Evolutionary conservation across 306 rosid genomes (phyloP), one percentile per base, ranked within the genome.

Genomic region (Cyamopsis tetragonoloba): DNA sequence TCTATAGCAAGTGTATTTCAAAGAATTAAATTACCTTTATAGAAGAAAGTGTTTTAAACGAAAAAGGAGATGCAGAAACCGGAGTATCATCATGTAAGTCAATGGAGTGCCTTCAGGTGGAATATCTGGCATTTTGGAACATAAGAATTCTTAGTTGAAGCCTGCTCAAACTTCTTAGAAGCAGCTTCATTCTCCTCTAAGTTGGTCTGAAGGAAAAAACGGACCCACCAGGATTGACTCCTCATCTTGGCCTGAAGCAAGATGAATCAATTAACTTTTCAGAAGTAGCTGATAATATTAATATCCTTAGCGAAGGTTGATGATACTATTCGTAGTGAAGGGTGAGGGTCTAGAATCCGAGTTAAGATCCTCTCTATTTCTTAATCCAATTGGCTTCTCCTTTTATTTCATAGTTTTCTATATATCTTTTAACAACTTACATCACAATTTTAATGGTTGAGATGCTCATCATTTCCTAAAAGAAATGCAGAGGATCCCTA

Each of bases 221-320:
- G 31, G 20, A 20, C 48, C 96, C 96, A 88, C 91, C 96, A 86
- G 43, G 89, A 73, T 6, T 84, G 61, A 73, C 87, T 88, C 77
- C 96, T 84, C 86, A 86, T 72, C 83, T 88, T 88, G 46, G 96
- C 96, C 91, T 85, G 75, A 41, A 51, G 15, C 78, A 57, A 57
- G 48, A 46, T 27, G 26, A 73, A 35, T 73, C 15, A 35, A 9
- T 68, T 61, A 27, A 3, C 0, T 20, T 71, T 31, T 35, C 14
- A 27, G 2, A 13, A 1, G 12, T 8, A 17, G 38, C 20, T 10
- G 55, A 73, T 8, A 13, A 62, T 51, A 63, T 31, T 8, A 13
- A 62, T 51, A 63, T 31, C 71, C 37, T 27, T 46, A 12, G 35
- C 35, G 63, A 62, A 17, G 67, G 46, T 17, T 46, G 55, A 43